A percentile compares a stretch with the other conserved stretches of the same genome.
Evolutionary conservation across 129 eudicot genomes (phyloP).

Genomic region (Pseudognaphalium luteoalbum): DNA sequence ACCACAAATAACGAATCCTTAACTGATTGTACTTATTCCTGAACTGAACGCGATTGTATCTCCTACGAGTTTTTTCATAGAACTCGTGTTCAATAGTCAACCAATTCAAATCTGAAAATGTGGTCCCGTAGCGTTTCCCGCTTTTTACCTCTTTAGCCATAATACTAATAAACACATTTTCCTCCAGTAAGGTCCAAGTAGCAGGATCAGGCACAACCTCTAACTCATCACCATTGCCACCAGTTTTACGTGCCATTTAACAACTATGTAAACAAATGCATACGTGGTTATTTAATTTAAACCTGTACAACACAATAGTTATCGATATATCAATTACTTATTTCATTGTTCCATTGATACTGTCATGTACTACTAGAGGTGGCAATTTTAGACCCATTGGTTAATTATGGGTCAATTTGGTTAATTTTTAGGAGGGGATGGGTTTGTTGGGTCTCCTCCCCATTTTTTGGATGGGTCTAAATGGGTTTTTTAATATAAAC

Average conservation of each 20-base stretch:
- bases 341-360: background rate
- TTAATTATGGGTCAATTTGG: too few species aligned
- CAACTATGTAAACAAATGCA: background rate
- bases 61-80: slow-evolving; percentile 29
- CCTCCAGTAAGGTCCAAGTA: slow-evolving; percentile 36
- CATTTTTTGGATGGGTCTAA: too few species aligned
- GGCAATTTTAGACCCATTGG: too few species aligned
- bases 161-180: slow-evolving; percentile 27
- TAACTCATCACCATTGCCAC: slow-evolving; percentile 23
- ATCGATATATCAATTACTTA: background rate
- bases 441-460: too few species aligned
- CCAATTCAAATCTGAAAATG: slow-evolving; percentile 38
- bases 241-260: slow-evolving; percentile 18
- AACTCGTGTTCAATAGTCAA: slow-evolving; percentile 28
- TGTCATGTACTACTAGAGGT: background rate
- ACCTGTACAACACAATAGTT: background rate
- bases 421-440: too few species aligned
- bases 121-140: slow-evolving; percentile 28
- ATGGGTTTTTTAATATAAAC: too few species aligned
- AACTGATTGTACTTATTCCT: slow-evolving; percentile 37
- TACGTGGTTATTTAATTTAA: background rate
- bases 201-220: slow-evolving; percentile 37
- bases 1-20: slow-evolving; percentile 28
- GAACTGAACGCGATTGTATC: slow-evolving; percentile 32
- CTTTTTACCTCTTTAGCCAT: slow-evolving; percentile 37